These are phyloP conservation scores for Chaetomiaceae sp. DNA, from an alignment of 2,329 filamentous ascomycete species.

Conservation along the genomic window DNA sequence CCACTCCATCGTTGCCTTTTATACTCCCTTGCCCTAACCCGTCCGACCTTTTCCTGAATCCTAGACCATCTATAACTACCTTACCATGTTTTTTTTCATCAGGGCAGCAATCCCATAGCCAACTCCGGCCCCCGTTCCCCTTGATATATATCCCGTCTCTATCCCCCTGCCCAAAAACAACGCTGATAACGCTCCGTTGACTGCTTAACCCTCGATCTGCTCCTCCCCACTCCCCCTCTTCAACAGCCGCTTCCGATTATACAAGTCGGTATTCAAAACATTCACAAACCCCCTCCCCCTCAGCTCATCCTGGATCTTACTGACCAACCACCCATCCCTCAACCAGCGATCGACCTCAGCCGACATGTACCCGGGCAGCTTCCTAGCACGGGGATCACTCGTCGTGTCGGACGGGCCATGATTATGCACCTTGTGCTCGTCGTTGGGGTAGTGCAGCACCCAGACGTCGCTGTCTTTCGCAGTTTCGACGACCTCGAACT, in stretches of 20 bases:
- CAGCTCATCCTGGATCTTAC: constrained; percentile 34
- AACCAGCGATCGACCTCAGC: constrained; percentile 34
- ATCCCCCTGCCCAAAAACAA: too few species aligned
- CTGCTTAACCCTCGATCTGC: neutral
- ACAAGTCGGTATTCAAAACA: constrained; percentile 35
- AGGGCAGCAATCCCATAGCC: too few species aligned
- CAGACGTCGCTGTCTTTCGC: constrained; percentile 33
- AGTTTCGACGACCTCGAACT: constrained; percentile 35
- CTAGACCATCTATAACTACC: too few species aligned
- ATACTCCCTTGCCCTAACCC: too few species aligned
- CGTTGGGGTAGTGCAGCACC: constrained; percentile 36
- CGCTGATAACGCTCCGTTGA: neutral
- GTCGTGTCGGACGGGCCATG: constrained; percentile 33
- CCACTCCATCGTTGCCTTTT: too few species aligned
- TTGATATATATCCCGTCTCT: too few species aligned
- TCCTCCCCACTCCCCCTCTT: constrained; percentile 25
- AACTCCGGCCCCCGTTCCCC: too few species aligned
- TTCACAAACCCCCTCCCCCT: constrained; percentile 32
- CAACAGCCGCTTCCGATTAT: constrained; percentile 34
- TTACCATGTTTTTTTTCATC: too few species aligned
- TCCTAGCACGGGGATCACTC: constrained; percentile 33
- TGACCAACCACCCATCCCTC: constrained; percentile 30
- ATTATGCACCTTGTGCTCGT: constrained; percentile 33
- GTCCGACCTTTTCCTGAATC: too few species aligned
- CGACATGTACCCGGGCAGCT: constrained; percentile 30